phyloP scores from a whole-genome alignment of 441 rosid genomes.

The Gossypium schwendimanii region DNA sequence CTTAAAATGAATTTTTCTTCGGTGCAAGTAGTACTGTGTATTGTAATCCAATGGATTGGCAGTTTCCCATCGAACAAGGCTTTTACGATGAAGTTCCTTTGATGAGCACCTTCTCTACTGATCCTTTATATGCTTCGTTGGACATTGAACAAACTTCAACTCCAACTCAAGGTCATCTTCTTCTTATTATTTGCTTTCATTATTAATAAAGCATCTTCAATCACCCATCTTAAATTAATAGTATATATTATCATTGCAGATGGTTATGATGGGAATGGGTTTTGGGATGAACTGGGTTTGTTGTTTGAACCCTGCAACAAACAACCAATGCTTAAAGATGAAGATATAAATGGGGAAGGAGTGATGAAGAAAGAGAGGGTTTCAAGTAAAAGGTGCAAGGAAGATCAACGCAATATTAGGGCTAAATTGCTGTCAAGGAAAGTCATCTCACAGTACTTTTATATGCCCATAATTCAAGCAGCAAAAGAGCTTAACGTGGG shows the following conservation, averaged over 20 bases:
- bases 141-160: neutral
- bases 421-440: constrained; percentile 27
- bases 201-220: neutral
- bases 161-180: constrained; percentile 26
- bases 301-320: constrained; percentile 17
- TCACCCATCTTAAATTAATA: neutral
- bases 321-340: neutral
- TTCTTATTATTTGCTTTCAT: too few relatives aligned
- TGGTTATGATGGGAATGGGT: constrained; percentile 10
- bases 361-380: constrained; percentile 1
- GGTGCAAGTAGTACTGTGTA: constrained; percentile 2
- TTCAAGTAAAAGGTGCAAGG: constrained; percentile 11
- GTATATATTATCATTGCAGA: constrained; percentile 6
- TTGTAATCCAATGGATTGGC: constrained; percentile 13
- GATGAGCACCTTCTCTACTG: constrained; percentile 5
- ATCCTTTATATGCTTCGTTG: constrained; percentile 1
- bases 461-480: constrained; percentile 67
- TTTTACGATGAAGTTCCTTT: constrained; percentile 12
- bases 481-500: constrained; percentile 74
- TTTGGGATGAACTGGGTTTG: constrained; percentile 23
- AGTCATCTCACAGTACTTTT: constrained; percentile 44
- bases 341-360: constrained; percentile 2
- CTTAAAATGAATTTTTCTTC: neutral
- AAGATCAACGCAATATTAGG: constrained; percentile 9
- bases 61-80: constrained; percentile 7